Base-by-base conservation (phyloP, 805 yeast genomes). In the Pichia nanzhaoensis region DNA sequence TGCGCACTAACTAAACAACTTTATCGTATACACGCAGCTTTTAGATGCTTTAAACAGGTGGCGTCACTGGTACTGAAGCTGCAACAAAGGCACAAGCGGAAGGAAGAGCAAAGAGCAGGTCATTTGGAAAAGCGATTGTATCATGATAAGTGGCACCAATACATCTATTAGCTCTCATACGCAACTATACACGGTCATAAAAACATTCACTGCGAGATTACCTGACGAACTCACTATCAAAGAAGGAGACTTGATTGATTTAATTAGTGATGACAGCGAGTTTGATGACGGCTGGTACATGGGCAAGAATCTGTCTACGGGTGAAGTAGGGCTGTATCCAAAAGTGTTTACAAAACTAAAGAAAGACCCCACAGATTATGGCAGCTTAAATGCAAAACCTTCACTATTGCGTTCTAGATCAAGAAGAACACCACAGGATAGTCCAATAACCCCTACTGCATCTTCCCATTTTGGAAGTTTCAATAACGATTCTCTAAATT, bases 241-340 rank as follows among this genome's bases (percentile, higher is more conserved):
- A 39, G 76, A 82, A 10, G 98, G 97, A 22, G 97, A 93, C 60
- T 80, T 78, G 49, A 73, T 93, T 46, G 95, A 88, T 61, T 87
- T 93, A 7, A 77, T 93, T 19, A 87, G 95, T 37, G 96, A 89
- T 64, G 99, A 93, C 65, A 77, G 82, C 50, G 96, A 87, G 58
- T 93, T 84, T 63, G 84, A 86, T 55, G 98, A 93, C 64, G 97
- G 98, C 16, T 93, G 99, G 99, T 93, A 83, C 59, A 84, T 86
- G 74, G 96, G 96, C 3, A 80, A 78, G 48, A 90, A 90, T 55
- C 59, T 87, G 41, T 58, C 75, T 41, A 80, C 91, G 0, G 76
- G 78, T 44, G 74, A 77, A 43, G 91, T 87, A 12, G 99, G 99
- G 0, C 68, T 91, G 35, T 93, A 89, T 58, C 99, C 99, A 13